A percentile compares a stretch with the other conserved stretches of the same genome.
Conservation (phyloP, 2,329 filamentous ascomycete species). For the Penicillium sp. region DNA sequence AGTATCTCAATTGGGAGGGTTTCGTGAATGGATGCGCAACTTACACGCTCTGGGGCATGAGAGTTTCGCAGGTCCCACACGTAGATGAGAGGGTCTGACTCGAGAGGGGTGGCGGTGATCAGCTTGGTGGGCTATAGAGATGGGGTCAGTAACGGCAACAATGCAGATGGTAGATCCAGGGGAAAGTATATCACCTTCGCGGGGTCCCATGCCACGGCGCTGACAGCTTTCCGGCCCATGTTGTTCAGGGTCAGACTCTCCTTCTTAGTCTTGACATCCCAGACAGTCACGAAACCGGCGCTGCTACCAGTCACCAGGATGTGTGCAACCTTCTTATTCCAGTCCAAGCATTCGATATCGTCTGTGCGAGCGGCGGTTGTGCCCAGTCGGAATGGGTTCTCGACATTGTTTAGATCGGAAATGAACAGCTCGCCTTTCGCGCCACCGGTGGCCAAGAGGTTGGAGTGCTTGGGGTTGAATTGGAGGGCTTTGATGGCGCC, state of each 20-base stretch:
- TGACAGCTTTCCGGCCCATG: constrained; percentile 86
- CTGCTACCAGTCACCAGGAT: constrained; percentile 93
- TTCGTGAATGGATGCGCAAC: constrained; percentile 18
- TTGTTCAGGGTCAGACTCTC: constrained; percentile 94
- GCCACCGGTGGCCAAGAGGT: constrained; percentile 89
- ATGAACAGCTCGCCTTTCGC: constrained; percentile 96
- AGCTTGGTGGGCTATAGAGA: constrained; percentile 75
- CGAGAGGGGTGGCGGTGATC: constrained; percentile 87
- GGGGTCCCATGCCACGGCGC: constrained; percentile 96
- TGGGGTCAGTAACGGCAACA: constrained; percentile 19
- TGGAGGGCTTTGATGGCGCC: constrained; percentile 93
- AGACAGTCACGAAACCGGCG: constrained; percentile 95
- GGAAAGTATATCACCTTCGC: constrained; percentile 65
- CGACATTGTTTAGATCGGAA: constrained; percentile 89
- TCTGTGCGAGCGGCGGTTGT: constrained; percentile 87
- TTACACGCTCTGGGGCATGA: constrained; percentile 79
- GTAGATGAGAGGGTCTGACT: constrained; percentile 84
- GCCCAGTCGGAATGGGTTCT: constrained; percentile 86
- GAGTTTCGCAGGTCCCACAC: constrained; percentile 97
- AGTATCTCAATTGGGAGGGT: constrained; percentile 14
- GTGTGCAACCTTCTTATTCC: constrained; percentile 97
- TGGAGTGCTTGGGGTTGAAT: constrained; percentile 91
- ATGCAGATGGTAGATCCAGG: not conserved
- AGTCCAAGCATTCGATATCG: constrained; percentile 94
- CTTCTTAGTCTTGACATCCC: constrained; percentile 98